A percentile compares a stretch with the other conserved stretches of the same genome.
These are phyloP conservation scores for Komagataella mondaviorum DNA, from an alignment of 805 yeast species.

Conservation along the genomic window DNA sequence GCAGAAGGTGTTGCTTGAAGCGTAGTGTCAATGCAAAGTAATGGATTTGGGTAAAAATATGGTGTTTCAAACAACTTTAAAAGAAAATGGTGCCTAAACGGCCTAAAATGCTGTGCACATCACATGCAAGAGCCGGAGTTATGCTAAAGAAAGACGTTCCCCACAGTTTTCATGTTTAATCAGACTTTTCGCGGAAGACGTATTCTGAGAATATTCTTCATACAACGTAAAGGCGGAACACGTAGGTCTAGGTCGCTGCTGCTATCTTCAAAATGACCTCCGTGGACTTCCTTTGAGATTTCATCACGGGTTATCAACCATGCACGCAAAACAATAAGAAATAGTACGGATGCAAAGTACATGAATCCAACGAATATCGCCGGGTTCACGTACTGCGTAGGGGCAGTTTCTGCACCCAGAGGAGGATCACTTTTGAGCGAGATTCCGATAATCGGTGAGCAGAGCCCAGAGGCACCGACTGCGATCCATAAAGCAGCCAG, in stretches of 20 bases:
- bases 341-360: conserved; percentile 30
- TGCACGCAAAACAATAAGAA: conserved; percentile 34
- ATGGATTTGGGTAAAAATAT: no score
- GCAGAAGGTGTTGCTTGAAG: no score
- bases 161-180: no score
- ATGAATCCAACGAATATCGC: conserved; percentile 47
- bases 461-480: conserved; percentile 35
- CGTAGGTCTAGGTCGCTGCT: background rate
- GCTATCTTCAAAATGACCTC: background rate
- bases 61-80: no score
- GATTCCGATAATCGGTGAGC: conserved; percentile 49
- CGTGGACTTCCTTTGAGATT: background rate
- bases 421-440: conserved; percentile 23
- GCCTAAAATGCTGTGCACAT: no score
- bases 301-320: conserved; percentile 28
- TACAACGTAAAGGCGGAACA: background rate
- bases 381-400: conserved; percentile 36
- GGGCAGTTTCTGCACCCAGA: conserved; percentile 18
- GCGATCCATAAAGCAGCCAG: conserved; percentile 34
- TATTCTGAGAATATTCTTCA: background rate
- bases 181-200: background rate
- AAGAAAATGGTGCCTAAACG: no score
- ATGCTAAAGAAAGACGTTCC: no score
- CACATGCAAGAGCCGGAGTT: no score
- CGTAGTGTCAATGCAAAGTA: no score